Percentiles rank a stretch among this genome's conserved stretches.
These are phyloP conservation scores for Epichloe aotearoae DNA, from an alignment of 2,329 filamentous ascomycete genomes.

Conservation along the genomic window DNA sequence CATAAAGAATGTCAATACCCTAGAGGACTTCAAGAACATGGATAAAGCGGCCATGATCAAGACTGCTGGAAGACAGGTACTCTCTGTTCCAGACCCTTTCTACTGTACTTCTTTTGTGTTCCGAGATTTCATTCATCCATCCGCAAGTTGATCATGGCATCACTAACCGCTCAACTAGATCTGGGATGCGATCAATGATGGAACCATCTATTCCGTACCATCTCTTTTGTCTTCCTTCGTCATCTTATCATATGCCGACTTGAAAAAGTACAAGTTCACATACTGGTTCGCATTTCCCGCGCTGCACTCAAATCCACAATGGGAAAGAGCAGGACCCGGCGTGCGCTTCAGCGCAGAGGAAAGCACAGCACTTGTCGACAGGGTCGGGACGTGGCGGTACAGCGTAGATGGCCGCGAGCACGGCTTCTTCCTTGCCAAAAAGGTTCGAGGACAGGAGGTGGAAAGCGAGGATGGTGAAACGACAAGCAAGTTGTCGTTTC, in stretches of 20 bases:
- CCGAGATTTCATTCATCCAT: neutral
- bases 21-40: conserved; percentile 79
- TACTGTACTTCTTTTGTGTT: neutral
- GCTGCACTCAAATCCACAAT: conserved; percentile 74
- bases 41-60: conserved; percentile 71
- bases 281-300: conserved; percentile 97
- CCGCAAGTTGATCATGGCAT: neutral
- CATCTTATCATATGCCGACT: conserved; percentile 81
- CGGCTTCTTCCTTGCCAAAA: conserved; percentile 93
- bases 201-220: conserved; percentile 88
- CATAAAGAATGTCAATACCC: conserved; percentile 91
- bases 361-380: conserved; percentile 66
- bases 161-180: conserved; percentile 40
- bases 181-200: conserved; percentile 95
- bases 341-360: conserved; percentile 51
- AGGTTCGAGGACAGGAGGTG: conserved; percentile 32
- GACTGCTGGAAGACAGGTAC: conserved; percentile 64
- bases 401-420: conserved; percentile 70
- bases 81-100: neutral
- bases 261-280: conserved; percentile 96
- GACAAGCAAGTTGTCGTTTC: conserved; percentile 41
- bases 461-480: conserved; percentile 38
- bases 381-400: conserved; percentile 79
- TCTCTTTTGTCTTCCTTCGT: conserved; percentile 83
- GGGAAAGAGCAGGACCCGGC: conserved; percentile 50